Evolutionary conservation across 179 eudicot species (phyloP).

Genomic region (Patellifolia procumbens): DNA sequence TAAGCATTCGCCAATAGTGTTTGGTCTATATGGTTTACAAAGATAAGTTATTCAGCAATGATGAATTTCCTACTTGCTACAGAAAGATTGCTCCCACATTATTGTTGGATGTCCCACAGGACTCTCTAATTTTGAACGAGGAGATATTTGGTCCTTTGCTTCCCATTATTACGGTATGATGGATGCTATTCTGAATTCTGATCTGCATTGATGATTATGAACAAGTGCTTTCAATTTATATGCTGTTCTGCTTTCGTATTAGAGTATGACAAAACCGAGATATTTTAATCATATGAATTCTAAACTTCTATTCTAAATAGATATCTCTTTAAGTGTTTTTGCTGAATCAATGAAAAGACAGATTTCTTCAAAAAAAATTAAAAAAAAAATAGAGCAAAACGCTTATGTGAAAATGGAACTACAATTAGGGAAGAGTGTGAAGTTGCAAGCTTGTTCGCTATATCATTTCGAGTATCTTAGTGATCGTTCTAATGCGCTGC

Average conservation of each 20-base stretch:
- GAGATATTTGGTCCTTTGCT: constrained; percentile 93
- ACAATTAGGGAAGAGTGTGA: neutral
- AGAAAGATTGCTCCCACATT: constrained; percentile 79
- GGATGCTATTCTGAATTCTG: neutral
- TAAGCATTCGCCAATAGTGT: constrained; percentile 36
- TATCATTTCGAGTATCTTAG: neutral
- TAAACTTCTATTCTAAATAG: too few species aligned
- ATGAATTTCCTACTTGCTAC: constrained; percentile 21
- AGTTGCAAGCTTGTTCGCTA: neutral
- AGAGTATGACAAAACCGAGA: neutral
- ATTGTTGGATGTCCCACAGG: constrained; percentile 67
- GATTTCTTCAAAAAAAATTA: neutral
- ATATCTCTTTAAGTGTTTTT: neutral
- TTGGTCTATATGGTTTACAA: constrained; percentile 7
- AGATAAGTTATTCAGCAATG: neutral
- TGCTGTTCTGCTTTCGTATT: neutral
- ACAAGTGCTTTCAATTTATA: too few species aligned
- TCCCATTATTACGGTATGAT: constrained; percentile 76
- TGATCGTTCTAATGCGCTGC: constrained; percentile 1
- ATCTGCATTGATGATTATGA: neutral
- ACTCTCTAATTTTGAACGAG: constrained; percentile 74
- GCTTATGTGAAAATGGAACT: neutral
- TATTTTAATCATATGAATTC: neutral
- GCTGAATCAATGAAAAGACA: neutral
- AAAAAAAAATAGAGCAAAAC: neutral